Base-by-base conservation (phyloP, 495 filamentous ascomycete species). In the Aspergillus ostianus region DNA sequence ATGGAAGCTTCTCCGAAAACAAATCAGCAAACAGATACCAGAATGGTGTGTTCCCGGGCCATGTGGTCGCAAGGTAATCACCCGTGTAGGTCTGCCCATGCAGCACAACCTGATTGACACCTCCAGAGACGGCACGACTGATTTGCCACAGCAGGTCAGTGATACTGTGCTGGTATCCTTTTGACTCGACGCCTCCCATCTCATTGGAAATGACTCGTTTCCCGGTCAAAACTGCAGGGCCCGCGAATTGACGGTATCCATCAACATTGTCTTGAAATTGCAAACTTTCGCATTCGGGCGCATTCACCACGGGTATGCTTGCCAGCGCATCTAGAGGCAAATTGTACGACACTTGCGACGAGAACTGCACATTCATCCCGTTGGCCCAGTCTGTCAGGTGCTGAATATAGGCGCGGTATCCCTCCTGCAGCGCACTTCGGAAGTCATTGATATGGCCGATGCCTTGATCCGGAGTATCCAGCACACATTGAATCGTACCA, bases 31-130 rank as follows among this genome's bases (percentile, higher is more conserved):
- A 81, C 5, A 67, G 29, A 61, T 77, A 81, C 13, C 53, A 54
- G 57, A 82, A 80, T 0, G 81, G 62, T 29, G 77, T 79, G 60
- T 77, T 80, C 2, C 79, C 78, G 0, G 78, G 77, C 77, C 80
- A 84, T 0, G 73, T 79, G 0, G 76, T 81, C 10, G 69, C 70
- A 4, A 58, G 58, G 56, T 77, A 78, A 9, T 73, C 61, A 1
- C 74, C 77, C 3, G 70, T 69, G 45, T 77, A 80, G 0, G 77
- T 55, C 29, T 73, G 70, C 6, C 80, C 81, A 57, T 84, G 81
- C 10, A 82, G 59, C 0, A 82, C 75, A 18, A 79, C 57, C 57
- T 72, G 73, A 61, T 78, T 82, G 12, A 82, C 68, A 12, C 76
- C 77, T 6, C 70, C 79, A 2, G 68, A 71, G 13, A 76, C 64